Base-by-base conservation (phyloP, 108 stramenopile genomes). In the Stephanodiscus minutulus region DNA sequence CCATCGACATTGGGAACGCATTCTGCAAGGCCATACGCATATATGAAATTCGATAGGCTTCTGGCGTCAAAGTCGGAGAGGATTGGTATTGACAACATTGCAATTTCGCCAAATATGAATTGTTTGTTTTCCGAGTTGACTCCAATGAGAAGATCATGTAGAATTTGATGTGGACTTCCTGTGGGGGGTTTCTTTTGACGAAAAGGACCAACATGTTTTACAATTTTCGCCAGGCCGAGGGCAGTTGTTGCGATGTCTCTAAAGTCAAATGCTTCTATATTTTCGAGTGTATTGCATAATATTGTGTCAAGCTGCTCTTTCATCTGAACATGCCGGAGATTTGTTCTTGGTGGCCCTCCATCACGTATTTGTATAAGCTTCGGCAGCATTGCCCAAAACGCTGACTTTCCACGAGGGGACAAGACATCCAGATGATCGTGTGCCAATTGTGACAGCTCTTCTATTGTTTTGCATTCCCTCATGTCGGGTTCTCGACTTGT, bases 41-140 rank as follows among this genome's bases (percentile, higher is more conserved):
- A 67, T 0, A 49, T 37, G 21, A 52, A 2, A 67, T 67, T 67
- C 15, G 66, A 67, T 54, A 67, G 0, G 13, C 13, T 1, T n/a
- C 66, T 2, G 3, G 66, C 49, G 52, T 67, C 66, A 27, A 67
- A 67, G 5, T 54, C 25, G 31, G 49, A 10, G 2, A 52, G 25
- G 5, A 49, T 50, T 8, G 13, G 46, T 10, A 48, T 35, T 15
- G 66, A 52, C 3, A 11, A 20, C 4, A 17, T n/a, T 15, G 57
- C 57, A 29, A 59, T 29, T 4, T 59, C 20, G 2, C 48, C 5
- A 29, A 54, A 1, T 17, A 53, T 25, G 47, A 53, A 67, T 2
- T 48, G 48, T 27, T 54, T 28, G 29, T 28, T 48, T 15, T 10
- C 27, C 24, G 24, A 24, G 10, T 54, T 3, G 35, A 52, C n/a